phyloP scores from a whole-genome alignment of 148 eudicot genomes.

The Rhododendron griersonianum region DNA sequence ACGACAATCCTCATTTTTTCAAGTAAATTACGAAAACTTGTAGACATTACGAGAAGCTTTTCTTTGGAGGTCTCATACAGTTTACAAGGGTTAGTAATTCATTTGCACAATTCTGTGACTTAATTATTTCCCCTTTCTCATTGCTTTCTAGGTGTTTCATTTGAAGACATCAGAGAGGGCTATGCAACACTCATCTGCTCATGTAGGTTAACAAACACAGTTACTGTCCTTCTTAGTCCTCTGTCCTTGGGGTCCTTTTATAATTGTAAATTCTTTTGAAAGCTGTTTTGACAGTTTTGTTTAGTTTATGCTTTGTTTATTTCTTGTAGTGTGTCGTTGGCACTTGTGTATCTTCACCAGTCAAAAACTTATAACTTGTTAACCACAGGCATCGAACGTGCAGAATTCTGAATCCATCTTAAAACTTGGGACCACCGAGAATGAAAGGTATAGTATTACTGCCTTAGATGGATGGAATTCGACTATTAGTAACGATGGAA shows the following conservation, averaged over 20 bases:
- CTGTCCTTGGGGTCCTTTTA: not conserved
- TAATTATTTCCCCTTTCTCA: not conserved
- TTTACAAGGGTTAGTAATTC: not conserved
- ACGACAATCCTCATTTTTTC: conserved; percentile 34
- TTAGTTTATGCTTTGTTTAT: not conserved
- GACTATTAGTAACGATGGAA: not conserved
- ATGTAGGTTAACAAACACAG: conserved; percentile 24
- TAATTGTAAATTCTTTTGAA: not conserved
- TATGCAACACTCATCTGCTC: conserved; percentile 43
- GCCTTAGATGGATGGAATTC: not conserved
- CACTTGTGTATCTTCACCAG: not conserved
- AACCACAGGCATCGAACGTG: conserved; percentile 2
- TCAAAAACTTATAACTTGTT: not conserved
- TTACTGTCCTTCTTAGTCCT: not conserved
- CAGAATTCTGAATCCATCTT: conserved; percentile 10
- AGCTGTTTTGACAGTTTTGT: not conserved
- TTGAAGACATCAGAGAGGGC: conserved; percentile 66
- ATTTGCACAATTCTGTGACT: not conserved
- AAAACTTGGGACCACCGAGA: conserved; percentile 1
- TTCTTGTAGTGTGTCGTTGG: not conserved
- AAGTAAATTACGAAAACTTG: conserved; percentile 26
- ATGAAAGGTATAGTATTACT: conserved; percentile 14
- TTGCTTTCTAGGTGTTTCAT: conserved; percentile 57
- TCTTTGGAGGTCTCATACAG: not conserved
- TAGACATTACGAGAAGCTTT: not conserved